Evolutionary conservation across 2,329 filamentous ascomycete species (phyloP).

Genomic region (Cytospora schulzeri): DNA sequence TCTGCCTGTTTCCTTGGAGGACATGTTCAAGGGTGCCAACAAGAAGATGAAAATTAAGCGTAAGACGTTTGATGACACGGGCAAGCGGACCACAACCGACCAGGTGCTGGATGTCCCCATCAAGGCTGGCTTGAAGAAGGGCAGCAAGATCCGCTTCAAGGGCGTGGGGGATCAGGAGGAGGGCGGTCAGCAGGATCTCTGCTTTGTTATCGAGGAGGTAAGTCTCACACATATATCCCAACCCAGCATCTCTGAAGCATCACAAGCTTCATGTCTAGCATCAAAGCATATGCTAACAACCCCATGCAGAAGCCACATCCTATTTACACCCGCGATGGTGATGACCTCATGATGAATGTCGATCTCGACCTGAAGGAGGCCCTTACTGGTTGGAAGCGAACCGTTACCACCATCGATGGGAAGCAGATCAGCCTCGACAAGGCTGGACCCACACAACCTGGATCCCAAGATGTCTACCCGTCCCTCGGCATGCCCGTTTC

Average conservation of each 20-base stretch:
- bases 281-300: conserved; percentile 43
- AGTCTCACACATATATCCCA: conserved; percentile 38
- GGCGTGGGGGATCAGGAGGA: conserved; percentile 98
- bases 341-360: conserved; percentile 79
- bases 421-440: conserved; percentile 81
- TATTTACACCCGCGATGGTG: conserved; percentile 81
- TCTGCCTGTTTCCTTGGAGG: conserved; percentile 80
- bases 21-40: conserved; percentile 80
- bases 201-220: conserved; percentile 94
- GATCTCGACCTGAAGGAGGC: conserved; percentile 91
- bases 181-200: conserved; percentile 90
- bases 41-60: conserved; percentile 99
- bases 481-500: conserved; percentile 91
- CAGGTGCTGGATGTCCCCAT: conserved; percentile 93
- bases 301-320: conserved; percentile 76
- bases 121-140: conserved; percentile 93
- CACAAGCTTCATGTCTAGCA: background rate
- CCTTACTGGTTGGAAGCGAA: conserved; percentile 88
- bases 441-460: conserved; percentile 81
- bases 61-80: conserved; percentile 86
- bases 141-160: conserved; percentile 97
- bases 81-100: conserved; percentile 84
- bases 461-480: conserved; percentile 79
- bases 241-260: background rate
- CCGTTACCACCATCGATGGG: conserved; percentile 91